These are phyloP conservation scores for Neckera pumila DNA, from an alignment of 225 moss, liverwort and hornwort species.

Conservation along the genomic window DNA sequence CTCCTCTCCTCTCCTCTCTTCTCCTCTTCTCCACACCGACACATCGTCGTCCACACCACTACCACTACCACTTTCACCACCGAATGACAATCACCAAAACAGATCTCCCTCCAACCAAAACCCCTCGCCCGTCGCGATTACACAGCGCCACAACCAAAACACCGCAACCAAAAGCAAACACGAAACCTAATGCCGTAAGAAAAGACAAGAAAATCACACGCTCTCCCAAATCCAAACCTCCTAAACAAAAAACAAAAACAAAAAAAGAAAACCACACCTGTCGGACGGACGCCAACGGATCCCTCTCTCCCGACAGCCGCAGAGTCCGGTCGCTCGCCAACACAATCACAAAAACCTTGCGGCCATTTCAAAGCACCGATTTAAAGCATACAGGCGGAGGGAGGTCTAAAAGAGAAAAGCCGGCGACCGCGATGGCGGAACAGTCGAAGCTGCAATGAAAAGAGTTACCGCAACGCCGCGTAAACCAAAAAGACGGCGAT, in stretches of 20 bases:
- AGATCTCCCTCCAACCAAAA: slow-evolving; percentile 5
- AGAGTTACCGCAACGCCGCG: neutral
- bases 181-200: slow-evolving; percentile 1
- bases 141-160: neutral
- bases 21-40: neutral
- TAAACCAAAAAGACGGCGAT: neutral
- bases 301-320: neutral
- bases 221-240: neutral
- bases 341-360: neutral
- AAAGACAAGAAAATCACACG: neutral
- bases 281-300: neutral
- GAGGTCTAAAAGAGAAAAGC: neutral
- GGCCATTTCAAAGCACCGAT: neutral
- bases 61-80: neutral
- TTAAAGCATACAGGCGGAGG: neutral
- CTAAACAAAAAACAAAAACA: neutral
- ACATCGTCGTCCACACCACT: neutral
- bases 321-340: neutral
- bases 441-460: neutral
- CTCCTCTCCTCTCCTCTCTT: neutral
- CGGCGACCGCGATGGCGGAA: neutral
- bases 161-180: neutral
- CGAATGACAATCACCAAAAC: neutral
- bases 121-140: neutral
- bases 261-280: neutral